Conservation (phyloP, 352 stramenopile species). For the Pseudoperonospora humuli region DNA sequence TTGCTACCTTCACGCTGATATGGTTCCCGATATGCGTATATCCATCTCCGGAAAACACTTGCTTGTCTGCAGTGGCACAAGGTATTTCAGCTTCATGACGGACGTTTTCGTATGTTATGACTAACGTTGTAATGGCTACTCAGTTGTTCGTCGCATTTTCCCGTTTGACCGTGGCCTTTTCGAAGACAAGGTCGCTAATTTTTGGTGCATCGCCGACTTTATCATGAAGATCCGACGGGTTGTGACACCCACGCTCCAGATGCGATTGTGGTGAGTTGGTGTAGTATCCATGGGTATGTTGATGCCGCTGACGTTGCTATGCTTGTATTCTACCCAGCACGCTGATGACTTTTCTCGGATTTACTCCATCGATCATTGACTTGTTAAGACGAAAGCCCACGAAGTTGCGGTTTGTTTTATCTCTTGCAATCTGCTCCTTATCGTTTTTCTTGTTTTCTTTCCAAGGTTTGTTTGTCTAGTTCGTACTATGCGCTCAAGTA, state of each 20-base stretch:
- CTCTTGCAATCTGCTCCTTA: conserved; percentile 79
- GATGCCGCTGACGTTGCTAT: conserved; percentile 6
- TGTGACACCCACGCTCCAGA: conserved; percentile 44
- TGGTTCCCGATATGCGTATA: conserved; percentile 88
- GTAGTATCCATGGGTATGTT: background rate
- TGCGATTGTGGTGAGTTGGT: conserved; percentile 59
- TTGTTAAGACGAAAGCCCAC: conserved; percentile 58
- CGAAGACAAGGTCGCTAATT: conserved; percentile 96
- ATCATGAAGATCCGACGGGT: conserved; percentile 60
- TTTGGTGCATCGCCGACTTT: conserved; percentile 92
- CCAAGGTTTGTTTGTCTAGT: conserved; percentile 52
- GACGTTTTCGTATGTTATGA: background rate
- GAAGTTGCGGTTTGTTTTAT: conserved; percentile 72
- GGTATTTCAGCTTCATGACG: conserved; percentile 17
- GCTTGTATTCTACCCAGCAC: conserved; percentile 33
- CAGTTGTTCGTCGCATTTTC: conserved; percentile 92
- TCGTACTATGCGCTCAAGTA: background rate
- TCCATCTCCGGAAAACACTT: conserved; percentile 30
- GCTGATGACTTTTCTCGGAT: conserved; percentile 73
- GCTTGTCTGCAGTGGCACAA: conserved; percentile 57
- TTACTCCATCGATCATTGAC: conserved; percentile 78
- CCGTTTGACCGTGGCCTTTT: conserved; percentile 94
- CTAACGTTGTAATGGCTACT: background rate
- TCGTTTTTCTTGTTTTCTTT: conserved; percentile 97
- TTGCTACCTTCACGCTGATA: conserved; percentile 84